Conservation (phyloP, 2,329 filamentous ascomycete species). For the Phialemoniopsis sp. region DNA sequence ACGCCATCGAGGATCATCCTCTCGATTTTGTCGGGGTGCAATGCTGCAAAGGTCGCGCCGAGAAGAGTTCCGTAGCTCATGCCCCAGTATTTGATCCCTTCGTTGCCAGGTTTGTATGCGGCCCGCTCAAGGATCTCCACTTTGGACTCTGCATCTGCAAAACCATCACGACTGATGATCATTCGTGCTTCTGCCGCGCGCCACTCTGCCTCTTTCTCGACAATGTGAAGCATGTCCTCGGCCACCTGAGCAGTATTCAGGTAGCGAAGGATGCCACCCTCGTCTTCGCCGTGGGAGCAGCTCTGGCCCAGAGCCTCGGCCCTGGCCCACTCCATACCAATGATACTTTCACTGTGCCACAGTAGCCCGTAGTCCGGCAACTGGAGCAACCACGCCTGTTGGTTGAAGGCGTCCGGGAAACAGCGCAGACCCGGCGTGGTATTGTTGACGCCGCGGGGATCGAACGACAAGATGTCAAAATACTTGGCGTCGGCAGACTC, state of each 20-base stretch:
- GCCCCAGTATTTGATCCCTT: conserved; percentile 32
- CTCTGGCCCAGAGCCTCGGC: conserved; percentile 12
- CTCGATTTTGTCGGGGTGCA: conserved; percentile 21
- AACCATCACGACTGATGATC: neutral
- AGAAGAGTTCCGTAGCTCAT: conserved; percentile 36
- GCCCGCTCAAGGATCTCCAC: conserved; percentile 6
- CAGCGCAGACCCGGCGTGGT: conserved; percentile 23
- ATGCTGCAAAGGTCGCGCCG: conserved; percentile 34
- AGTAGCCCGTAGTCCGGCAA: conserved; percentile 1
- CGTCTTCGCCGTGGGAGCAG: conserved; percentile 11
- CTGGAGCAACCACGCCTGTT: conserved; percentile 3
- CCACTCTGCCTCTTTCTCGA: conserved; percentile 35
- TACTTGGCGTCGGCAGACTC: conserved; percentile 18
- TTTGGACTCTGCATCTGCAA: neutral
- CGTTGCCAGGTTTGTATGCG: conserved; percentile 13
- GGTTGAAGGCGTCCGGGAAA: conserved; percentile 24
- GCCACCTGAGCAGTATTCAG: conserved; percentile 40
- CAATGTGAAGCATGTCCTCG: conserved; percentile 42
- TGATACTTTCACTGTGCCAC: conserved; percentile 9
- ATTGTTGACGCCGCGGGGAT: conserved; percentile 33
- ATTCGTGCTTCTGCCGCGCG: conserved; percentile 14
- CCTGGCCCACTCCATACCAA: conserved; percentile 16
- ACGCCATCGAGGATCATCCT: conserved; percentile 31
- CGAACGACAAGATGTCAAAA: conserved; percentile 33
- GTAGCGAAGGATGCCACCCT: conserved; percentile 21